Evolutionary conservation across 371 early-diverging fungal species (phyloP).

Genomic region (Mortierella sp.): DNA sequence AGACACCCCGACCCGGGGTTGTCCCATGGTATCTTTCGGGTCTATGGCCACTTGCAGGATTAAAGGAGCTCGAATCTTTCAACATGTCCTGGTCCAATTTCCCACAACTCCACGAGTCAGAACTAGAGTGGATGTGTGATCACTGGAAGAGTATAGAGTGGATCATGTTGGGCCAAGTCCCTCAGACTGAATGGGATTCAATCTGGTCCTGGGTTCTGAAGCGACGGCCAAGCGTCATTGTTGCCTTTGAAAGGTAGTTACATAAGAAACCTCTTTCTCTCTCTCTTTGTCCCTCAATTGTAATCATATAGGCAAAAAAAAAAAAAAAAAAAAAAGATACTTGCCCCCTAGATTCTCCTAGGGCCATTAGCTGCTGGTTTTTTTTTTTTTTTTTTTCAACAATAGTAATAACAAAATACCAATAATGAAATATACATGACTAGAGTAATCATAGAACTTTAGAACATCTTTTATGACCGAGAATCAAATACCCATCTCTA

Average conservation of each 20-base stretch:
- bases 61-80: constrained; percentile 16
- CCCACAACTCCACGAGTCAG: constrained; percentile 22
- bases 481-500: too few species aligned
- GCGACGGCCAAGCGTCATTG: constrained; percentile 16
- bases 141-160: constrained; percentile 26
- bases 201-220: constrained; percentile 20
- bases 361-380: too few species aligned
- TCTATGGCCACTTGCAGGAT: constrained; percentile 17
- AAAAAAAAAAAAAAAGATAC: too few species aligned
- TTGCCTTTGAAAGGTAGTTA: constrained; percentile 26
- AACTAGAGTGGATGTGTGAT: constrained; percentile 31
- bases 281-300: too few species aligned
- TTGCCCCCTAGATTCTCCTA: too few species aligned
- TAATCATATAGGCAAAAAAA: too few species aligned
- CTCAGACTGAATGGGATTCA: constrained; percentile 17
- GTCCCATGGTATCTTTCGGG: constrained; percentile 19
- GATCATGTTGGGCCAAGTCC: constrained; percentile 26
- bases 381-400: too few species aligned
- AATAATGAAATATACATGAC: too few species aligned
- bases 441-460: too few species aligned
- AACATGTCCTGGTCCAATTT: constrained; percentile 29
- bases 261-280: too few species aligned
- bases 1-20: not conserved
- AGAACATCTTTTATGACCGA: too few species aligned
- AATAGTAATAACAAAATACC: too few species aligned